Conservation (phyloP, 2,329 filamentous ascomycete genomes). For the Penicillium sp. region DNA sequence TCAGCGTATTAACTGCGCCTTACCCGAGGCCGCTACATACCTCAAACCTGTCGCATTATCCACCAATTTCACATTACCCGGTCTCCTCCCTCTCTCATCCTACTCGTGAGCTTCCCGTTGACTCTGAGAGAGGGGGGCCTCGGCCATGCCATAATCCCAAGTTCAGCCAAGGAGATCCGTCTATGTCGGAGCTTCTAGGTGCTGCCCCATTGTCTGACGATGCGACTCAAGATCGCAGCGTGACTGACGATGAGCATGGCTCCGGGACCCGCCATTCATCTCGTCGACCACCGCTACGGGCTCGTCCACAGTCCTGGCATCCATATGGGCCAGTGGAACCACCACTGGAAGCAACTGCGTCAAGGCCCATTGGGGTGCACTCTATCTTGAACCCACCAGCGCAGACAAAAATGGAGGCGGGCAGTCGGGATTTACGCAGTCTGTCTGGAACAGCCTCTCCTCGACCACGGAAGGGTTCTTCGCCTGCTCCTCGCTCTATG, state of each 20-base stretch:
- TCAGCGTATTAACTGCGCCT: slow-evolving; percentile 36
- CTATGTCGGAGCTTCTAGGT: slow-evolving; percentile 40
- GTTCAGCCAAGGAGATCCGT: slow-evolving; percentile 31
- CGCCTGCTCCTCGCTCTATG: slow-evolving; percentile 28
- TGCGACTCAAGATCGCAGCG: slow-evolving; percentile 23
- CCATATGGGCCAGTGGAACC: slow-evolving; percentile 38
- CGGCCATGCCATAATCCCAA: slow-evolving; percentile 39
- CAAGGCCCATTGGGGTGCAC: slow-evolving; percentile 43
- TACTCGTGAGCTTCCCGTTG: slow-evolving; percentile 32
- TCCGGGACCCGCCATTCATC: slow-evolving; percentile 16
- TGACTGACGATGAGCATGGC: slow-evolving; percentile 23
- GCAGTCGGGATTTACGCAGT: slow-evolving; percentile 25
- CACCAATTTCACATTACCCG: slow-evolving; percentile 24
- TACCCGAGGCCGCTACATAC: slow-evolving; percentile 34
- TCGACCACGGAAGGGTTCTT: slow-evolving; percentile 31
- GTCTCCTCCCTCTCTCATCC: slow-evolving; percentile 40
- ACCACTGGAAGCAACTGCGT: slow-evolving; percentile 28
- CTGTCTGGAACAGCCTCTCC: slow-evolving; percentile 25
- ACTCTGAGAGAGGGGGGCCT: slow-evolving; percentile 40
- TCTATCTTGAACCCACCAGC: slow-evolving; percentile 42
- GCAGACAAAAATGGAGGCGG: slow-evolving; percentile 21
- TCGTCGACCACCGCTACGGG: slow-evolving; percentile 27
- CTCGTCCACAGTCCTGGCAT: slow-evolving; percentile 38
- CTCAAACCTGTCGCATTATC: slow-evolving; percentile 32
- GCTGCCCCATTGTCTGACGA: slow-evolving; percentile 32